Conservation (phyloP, 805 yeast species). For the Metschnikowia reukaufii region DNA sequence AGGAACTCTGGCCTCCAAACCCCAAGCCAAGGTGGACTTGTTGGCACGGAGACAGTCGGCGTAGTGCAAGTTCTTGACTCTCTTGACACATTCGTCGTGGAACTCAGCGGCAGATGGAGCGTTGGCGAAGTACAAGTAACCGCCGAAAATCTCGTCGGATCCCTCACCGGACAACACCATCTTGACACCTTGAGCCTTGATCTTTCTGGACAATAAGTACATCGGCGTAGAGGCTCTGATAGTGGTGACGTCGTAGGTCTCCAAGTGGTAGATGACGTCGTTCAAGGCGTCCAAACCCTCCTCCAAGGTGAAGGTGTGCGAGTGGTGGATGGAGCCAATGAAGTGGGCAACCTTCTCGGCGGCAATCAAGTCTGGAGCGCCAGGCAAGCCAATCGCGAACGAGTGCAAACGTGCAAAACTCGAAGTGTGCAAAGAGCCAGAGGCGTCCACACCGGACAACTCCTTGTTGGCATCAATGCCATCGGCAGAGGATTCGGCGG, state of each 20-base stretch:
- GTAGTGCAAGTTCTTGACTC: constrained; percentile 95
- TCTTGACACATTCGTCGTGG: constrained; percentile 92
- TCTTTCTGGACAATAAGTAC: constrained; percentile 93
- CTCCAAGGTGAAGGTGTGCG: constrained; percentile 93
- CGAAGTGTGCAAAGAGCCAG: constrained; percentile 76
- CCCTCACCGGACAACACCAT: constrained; percentile 99
- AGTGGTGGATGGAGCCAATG: constrained; percentile 96
- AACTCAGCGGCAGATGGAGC: constrained; percentile 93
- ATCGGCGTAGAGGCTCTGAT: constrained; percentile 99
- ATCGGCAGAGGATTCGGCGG: constrained; percentile 43
- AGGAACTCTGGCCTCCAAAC: constrained; percentile 99
- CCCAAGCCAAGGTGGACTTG: constrained; percentile 99
- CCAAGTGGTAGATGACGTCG: constrained; percentile 94
- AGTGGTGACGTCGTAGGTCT: constrained; percentile 97
- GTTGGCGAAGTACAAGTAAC: constrained; percentile 93
- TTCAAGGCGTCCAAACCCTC: constrained; percentile 95
- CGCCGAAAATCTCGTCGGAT: constrained; percentile 98
- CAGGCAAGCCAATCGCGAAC: constrained; percentile 94
- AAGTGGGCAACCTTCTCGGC: constrained; percentile 95
- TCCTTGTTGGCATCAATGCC: constrained; percentile 65
- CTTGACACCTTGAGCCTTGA: constrained; percentile 99
- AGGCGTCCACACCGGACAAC: constrained; percentile 89
- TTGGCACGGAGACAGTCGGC: constrained; percentile 98
- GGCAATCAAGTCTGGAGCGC: constrained; percentile 96
- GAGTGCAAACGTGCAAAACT: constrained; percentile 88